Conservation (phyloP, 1,284 basidiomycete species). For the Tilletia setariae region DNA sequence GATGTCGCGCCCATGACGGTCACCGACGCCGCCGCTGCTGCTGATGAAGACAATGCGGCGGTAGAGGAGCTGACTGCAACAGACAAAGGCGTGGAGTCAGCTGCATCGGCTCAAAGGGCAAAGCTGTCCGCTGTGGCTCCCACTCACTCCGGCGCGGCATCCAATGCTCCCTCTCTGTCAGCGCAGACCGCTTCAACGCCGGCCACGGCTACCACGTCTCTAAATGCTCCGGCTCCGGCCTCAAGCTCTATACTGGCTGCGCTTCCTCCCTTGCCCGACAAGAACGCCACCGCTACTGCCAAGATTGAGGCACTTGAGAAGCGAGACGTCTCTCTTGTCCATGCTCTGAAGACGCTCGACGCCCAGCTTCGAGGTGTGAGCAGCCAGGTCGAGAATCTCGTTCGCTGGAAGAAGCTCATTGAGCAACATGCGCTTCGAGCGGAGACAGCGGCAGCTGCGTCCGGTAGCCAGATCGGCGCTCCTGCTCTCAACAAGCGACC, state of each 20-base stretch:
- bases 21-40: too few relatives aligned
- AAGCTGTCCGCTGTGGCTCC: too few relatives aligned
- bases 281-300: background rate
- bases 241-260: background rate
- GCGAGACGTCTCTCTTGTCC: background rate
- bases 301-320: background rate
- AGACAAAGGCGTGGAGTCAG: too few relatives aligned
- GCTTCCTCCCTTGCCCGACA: background rate
- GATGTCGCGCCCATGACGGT: too few relatives aligned
- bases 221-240: background rate
- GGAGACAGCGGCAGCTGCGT: background rate
- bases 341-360: background rate
- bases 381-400: background rate
- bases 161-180: too few relatives aligned
- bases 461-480: background rate
- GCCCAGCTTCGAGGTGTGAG: conserved; percentile 4
- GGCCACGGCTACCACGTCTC: background rate
- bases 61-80: too few relatives aligned
- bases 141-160: too few relatives aligned
- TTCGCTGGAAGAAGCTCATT: conserved; percentile 10
- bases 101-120: too few relatives aligned
- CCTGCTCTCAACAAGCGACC: background rate
- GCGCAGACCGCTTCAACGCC: too few relatives aligned
- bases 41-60: too few relatives aligned
- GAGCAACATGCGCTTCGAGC: conserved; percentile 5